Percentiles rank a stretch among this genome's conserved stretches.
These are phyloP conservation scores for Hawksworthiomyces lignivorus DNA, from an alignment of 2,329 filamentous ascomycete genomes.

Conservation along the genomic window DNA sequence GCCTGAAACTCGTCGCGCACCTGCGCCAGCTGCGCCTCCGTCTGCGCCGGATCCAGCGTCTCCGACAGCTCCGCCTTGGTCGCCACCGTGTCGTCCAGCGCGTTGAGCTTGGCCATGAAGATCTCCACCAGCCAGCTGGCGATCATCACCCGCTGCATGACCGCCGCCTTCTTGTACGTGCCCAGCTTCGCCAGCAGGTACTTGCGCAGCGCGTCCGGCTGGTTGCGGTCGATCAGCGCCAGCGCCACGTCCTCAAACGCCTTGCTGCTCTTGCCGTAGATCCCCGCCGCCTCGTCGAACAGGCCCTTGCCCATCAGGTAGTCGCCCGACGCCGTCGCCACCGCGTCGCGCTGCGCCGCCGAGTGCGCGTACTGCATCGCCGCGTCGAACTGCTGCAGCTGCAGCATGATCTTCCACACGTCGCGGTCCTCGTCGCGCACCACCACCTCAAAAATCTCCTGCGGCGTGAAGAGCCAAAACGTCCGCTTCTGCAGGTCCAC, in stretches of 20 bases:
- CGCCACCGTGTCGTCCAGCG: slow-evolving; percentile 86
- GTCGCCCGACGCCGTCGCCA: slow-evolving; percentile 88
- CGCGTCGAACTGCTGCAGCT: slow-evolving; percentile 77
- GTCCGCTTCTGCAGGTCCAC: slow-evolving; percentile 93
- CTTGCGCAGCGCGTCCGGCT: slow-evolving; percentile 83
- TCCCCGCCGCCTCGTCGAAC: slow-evolving; percentile 75
- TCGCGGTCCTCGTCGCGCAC: slow-evolving; percentile 85
- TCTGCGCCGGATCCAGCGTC: slow-evolving; percentile 55
- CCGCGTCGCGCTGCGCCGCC: slow-evolving; percentile 74
- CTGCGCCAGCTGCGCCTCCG: slow-evolving; percentile 60
- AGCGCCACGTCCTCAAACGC: slow-evolving; percentile 94
- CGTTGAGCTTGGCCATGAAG: slow-evolving; percentile 95
- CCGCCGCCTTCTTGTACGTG: slow-evolving; percentile 69
- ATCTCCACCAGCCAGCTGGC: slow-evolving; percentile 92
- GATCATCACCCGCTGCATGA: slow-evolving; percentile 94
- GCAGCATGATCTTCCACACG: slow-evolving; percentile 89
- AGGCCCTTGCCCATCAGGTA: slow-evolving; percentile 74
- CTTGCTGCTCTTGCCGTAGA: slow-evolving; percentile 94
- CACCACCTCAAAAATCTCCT: slow-evolving; percentile 90
- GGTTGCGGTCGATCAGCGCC: slow-evolving; percentile 79
- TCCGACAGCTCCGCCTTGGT: slow-evolving; percentile 78
- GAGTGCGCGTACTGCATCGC: slow-evolving; percentile 81
- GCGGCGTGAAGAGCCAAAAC: slow-evolving; percentile 88
- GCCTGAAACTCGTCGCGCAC: slow-evolving; percentile 78
- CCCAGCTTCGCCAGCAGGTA: slow-evolving; percentile 81